Evolutionary conservation across 257 asterid species (phyloP).

Genomic region (Handroanthus guayacan): DNA sequence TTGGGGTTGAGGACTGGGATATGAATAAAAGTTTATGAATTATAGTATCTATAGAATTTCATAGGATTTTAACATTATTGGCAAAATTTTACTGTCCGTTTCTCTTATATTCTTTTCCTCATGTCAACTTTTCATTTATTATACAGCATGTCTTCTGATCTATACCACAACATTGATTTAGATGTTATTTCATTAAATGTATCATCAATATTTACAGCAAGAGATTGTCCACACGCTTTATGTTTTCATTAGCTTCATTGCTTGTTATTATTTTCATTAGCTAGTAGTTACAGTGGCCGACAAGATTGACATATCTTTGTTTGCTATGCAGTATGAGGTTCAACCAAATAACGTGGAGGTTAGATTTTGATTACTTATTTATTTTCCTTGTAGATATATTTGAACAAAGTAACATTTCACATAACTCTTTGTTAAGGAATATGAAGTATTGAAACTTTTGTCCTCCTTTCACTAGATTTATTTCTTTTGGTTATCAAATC

Average conservation of each 20-base stretch:
- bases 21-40: neutral
- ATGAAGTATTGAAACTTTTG: constrained; percentile 11
- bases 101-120: neutral
- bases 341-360: constrained; percentile 69
- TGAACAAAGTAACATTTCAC: constrained; percentile 18
- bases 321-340: constrained; percentile 58
- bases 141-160: constrained; percentile 17
- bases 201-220: constrained; percentile 13
- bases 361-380: constrained; percentile 36
- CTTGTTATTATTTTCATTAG: constrained; percentile 39
- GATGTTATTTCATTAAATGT: neutral
- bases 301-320: constrained; percentile 55
- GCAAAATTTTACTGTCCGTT: neutral
- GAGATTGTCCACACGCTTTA: constrained; percentile 11
- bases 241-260: constrained; percentile 36
- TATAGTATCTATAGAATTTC: neutral
- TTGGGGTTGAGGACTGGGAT: neutral
- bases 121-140: constrained; percentile 21
- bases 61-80: neutral
- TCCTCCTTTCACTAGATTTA: constrained; percentile 24
- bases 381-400: constrained; percentile 17
- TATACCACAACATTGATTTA: neutral
- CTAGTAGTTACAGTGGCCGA: constrained; percentile 49
- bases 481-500: constrained; percentile 34
- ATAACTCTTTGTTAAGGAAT: constrained; percentile 19